A percentile compares a stretch with the other conserved stretches of the same genome.
These are phyloP conservation scores for Thinopyrum elongatum DNA, from an alignment of 176 grass and related monocot species.

Conservation along the genomic window DNA sequence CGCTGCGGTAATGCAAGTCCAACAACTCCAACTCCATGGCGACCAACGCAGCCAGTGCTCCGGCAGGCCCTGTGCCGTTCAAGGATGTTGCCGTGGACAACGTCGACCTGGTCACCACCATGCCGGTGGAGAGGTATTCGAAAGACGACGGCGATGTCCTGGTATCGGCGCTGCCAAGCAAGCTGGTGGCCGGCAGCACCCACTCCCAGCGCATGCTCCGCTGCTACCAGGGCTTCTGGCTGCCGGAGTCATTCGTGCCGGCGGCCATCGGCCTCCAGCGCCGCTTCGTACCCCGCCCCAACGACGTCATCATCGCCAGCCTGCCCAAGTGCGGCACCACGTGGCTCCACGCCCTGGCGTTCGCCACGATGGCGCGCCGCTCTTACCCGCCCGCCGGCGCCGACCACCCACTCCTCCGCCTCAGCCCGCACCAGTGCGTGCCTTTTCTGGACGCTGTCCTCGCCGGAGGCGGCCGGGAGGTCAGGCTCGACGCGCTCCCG, in stretches of 20 bases:
- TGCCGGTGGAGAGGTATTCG: background rate
- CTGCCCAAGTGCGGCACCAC: slow-evolving; percentile 31
- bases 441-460: background rate
- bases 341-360: slow-evolving; percentile 28
- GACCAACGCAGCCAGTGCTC: background rate
- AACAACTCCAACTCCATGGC: background rate
- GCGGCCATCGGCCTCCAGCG: background rate
- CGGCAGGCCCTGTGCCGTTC: slow-evolving; percentile 17
- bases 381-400: background rate
- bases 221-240: background rate
- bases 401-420: slow-evolving; percentile 7
- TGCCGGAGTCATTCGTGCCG: background rate
- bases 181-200: background rate
- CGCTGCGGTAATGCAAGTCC: background rate
- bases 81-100: slow-evolving; percentile 12
- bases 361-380: slow-evolving; percentile 5
- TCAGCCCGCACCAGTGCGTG: slow-evolving; percentile 30
- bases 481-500: background rate
- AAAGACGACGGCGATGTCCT: slow-evolving; percentile 9
- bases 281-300: background rate
- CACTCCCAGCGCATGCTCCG: background rate
- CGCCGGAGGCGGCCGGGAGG: background rate
- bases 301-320: slow-evolving; percentile 14
- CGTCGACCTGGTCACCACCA: background rate
- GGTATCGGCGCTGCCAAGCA: slow-evolving; percentile 23